phyloP scores from a whole-genome alignment of 768 basidiomycete genomes.

The Psilocybe cyanescens region DNA sequence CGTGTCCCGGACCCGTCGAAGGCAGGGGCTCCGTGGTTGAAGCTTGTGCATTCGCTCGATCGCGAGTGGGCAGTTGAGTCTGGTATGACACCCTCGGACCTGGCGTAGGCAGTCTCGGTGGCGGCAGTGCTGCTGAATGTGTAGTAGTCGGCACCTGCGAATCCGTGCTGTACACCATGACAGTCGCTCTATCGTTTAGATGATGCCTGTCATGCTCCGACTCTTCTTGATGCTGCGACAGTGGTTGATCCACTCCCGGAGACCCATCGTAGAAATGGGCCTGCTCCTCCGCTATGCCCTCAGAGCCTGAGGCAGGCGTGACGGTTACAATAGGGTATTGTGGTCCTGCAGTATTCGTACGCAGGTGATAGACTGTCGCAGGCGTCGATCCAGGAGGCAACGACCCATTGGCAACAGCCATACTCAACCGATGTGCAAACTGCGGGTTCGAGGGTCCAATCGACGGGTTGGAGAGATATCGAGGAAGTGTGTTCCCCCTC shows the following conservation, averaged over 20 bases:
- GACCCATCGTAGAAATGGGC: slow-evolving; percentile 28
- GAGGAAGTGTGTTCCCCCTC: slow-evolving; percentile 37
- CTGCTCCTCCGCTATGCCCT: slow-evolving; percentile 26
- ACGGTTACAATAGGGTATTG: slow-evolving; percentile 35
- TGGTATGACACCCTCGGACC: slow-evolving; percentile 23
- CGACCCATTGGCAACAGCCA: slow-evolving; percentile 31
- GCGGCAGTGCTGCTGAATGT: slow-evolving; percentile 5
- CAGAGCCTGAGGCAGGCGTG: slow-evolving; percentile 31
- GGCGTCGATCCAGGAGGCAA: slow-evolving; percentile 29
- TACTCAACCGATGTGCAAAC: slow-evolving; percentile 35
- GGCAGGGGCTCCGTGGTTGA: slow-evolving; percentile 7
- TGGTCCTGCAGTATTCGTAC: slow-evolving; percentile 22
- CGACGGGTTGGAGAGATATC: slow-evolving; percentile 42
- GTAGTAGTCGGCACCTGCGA: slow-evolving; percentile 18
- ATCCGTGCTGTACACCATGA: slow-evolving; percentile 25
- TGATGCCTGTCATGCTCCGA: slow-evolving; percentile 2
- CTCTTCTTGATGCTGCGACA: not conserved
- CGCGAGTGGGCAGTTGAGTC: slow-evolving; percentile 19
- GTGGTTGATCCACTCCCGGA: slow-evolving; percentile 21
- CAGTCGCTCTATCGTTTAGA: slow-evolving; percentile 13
- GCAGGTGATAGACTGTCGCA: slow-evolving; percentile 19
- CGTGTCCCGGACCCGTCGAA: not conserved
- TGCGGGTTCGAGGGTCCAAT: slow-evolving; percentile 38
- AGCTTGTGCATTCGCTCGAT: slow-evolving; percentile 11
- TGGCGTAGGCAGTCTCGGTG: slow-evolving; percentile 8